Evolutionary conservation across 1,284 basidiomycete species (phyloP), one percentile per base, ranked within the genome.

Genomic region (Cystobasidium slooffiae): DNA sequence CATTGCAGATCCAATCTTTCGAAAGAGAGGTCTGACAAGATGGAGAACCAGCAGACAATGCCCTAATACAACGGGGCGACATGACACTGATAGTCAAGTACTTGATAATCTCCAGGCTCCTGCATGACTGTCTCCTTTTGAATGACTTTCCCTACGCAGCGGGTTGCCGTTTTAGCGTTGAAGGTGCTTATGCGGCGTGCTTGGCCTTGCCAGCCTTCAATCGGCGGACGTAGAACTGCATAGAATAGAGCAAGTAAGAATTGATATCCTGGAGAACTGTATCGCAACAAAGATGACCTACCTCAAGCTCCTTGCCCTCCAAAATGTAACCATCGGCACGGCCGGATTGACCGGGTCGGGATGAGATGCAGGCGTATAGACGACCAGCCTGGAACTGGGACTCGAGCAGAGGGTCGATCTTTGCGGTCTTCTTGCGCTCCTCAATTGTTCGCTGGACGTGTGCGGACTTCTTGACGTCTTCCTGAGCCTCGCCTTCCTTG

Each of bases 251-350:
- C 62, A n/a, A 53, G 46, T 12, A 20, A 52, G 31, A 55, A 39
- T 9, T 31, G 20, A 61, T 20, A n/a, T 41, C 24, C 1, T 16
- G 1, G 16, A 6, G 20, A 47, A 20, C n/a, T 1, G 7, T 47
- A 5, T n/a, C n/a, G 61, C 1, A 24, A 1, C 1, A 3, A 16
- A 20, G 59, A 8, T 6, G 52, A 81, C 84, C 77, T 80, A 94
- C 92, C 87, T 97, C 94, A 75, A 97, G 89, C 84, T 97, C 94
- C 85, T 93, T 93, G 82, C 94, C 94, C 87, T 97, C 94, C 72
- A 97, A 89, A 78, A 97, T 87, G 86, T 97, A 96, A 72, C 94
- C 94, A 84, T 97, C 95, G 76, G 91, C 89, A 78, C 94, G 92
- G 61, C 94, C 94, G 72, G 89, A 92, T 84, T 97, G 94, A 59